Conservation (phyloP, 495 filamentous ascomycete species). For the Filosporella fistucella region DNA sequence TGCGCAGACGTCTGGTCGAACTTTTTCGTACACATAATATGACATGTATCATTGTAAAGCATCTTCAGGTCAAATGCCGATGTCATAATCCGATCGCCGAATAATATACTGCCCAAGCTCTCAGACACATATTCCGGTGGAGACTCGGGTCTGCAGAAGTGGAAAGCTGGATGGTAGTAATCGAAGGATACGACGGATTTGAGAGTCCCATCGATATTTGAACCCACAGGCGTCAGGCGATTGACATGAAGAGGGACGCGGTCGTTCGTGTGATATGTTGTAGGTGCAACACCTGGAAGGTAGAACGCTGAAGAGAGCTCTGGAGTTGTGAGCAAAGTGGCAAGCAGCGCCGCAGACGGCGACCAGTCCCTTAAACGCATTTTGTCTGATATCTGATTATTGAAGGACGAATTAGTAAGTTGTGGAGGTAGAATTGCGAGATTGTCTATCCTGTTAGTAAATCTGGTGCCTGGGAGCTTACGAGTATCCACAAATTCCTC, state of each 20-base stretch:
- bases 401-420: not conserved
- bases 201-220: conserved; percentile 66
- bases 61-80: conserved; percentile 87
- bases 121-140: conserved; percentile 74
- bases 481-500: conserved; percentile 10
- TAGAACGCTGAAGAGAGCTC: conserved; percentile 77
- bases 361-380: conserved; percentile 45
- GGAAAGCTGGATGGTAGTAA: conserved; percentile 85
- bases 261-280: conserved; percentile 72
- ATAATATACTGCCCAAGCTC: conserved; percentile 91
- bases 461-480: conserved; percentile 12
- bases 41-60: conserved; percentile 80
- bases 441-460: too few species aligned
- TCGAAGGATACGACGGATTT: conserved; percentile 92
- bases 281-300: conserved; percentile 93
- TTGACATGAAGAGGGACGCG: conserved; percentile 90
- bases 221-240: conserved; percentile 79
- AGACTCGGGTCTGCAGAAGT: conserved; percentile 76
- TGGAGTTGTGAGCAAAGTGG: conserved; percentile 38
- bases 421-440: not conserved
- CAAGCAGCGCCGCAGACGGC: conserved; percentile 41
- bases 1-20: conserved; percentile 65
- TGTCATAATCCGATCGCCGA: conserved; percentile 91
- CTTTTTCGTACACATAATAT: conserved; percentile 62
- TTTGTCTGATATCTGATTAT: conserved; percentile 15